Evolutionary conservation across 495 filamentous ascomycete species (phyloP), one percentile per base, ranked within the genome.

Genomic region (Sordaria brevicollis): DNA sequence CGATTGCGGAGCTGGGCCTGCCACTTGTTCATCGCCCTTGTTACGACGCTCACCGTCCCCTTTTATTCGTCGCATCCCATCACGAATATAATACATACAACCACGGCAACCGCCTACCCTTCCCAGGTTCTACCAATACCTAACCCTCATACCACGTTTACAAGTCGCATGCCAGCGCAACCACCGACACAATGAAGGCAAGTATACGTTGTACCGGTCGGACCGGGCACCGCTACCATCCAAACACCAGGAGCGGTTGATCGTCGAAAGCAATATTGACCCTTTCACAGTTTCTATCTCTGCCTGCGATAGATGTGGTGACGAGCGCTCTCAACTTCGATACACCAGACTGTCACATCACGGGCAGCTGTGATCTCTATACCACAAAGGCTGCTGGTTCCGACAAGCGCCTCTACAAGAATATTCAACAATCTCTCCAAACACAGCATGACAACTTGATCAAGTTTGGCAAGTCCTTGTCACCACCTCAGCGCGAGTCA

Each of bases 361-460:
- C 91, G 13, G 95, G 95, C 68, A 90, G 92, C 62, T 97, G 93
- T 83, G 95, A 99, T 79, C 86, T 97, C 21, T 99, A 96, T 83
- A 97, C 93, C 8, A 98, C 93, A 38, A 98, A 98, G 81, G 93
- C 95, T 15, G 93, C 94, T 54, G 92, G 93, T 39, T 86, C 88
- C 74, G 96, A 99, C 80, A 97, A 97, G 84, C 97, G 97, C 70
- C 84, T 98, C 3, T 98, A 98, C 86, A 94, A 94, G 79, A 89
- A 89, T 71, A 97, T 99, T 77, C 93, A 96, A 74, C 86, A 92
- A 69, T 91, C 89, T 3, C 89, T 99, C 35, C 92, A 96, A 72
- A 87, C 89, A 19, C 93, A 97, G 77, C 92, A 98, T 84, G 92
- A 94, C 74, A 90, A 92, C 3, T 86, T 94, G 6, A 82, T 97